These are phyloP conservation scores for Fagopyrum tataricum DNA, from an alignment of 148 eudicot species.

Conservation along the genomic window DNA sequence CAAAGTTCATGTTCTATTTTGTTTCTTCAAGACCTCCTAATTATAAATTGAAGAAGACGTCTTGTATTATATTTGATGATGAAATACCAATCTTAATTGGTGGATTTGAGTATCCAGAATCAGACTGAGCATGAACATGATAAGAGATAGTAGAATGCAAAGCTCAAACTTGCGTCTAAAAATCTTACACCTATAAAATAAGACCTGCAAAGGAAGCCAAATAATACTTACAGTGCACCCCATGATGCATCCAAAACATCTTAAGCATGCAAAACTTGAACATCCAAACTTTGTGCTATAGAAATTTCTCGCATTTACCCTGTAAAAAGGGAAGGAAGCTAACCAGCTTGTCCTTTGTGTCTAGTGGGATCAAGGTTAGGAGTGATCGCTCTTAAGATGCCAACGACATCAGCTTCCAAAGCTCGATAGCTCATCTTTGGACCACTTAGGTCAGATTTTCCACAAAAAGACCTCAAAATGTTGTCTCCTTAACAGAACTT, in stretches of 20 bases:
- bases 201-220: not conserved
- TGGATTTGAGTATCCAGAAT: too few species aligned
- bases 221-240: not conserved
- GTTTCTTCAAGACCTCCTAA: too few species aligned
- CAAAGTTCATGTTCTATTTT: too few species aligned
- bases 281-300: not conserved
- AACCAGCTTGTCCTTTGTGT: constrained; percentile 96
- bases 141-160: too few species aligned
- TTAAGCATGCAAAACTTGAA: not conserved
- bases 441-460: constrained; percentile 20
- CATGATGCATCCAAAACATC: not conserved
- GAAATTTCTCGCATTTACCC: not conserved
- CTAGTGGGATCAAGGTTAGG: constrained; percentile 51
- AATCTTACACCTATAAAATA: not conserved
- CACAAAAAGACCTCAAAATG: constrained; percentile 52
- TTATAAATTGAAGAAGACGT: too few species aligned
- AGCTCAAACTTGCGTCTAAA: not conserved
- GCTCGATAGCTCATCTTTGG: constrained; percentile 27
- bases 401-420: constrained; percentile 54
- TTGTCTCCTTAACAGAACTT: constrained; percentile 53
- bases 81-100: too few species aligned
- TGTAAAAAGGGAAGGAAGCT: constrained; percentile 4
- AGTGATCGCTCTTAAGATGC: constrained; percentile 61
- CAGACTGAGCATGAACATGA: too few species aligned
- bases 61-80: too few species aligned